Evolutionary conservation across 2,329 filamentous ascomycete genomes (phyloP), one percentile per base, ranked within the genome.

Genomic region (Pseudocercospora cruenta): DNA sequence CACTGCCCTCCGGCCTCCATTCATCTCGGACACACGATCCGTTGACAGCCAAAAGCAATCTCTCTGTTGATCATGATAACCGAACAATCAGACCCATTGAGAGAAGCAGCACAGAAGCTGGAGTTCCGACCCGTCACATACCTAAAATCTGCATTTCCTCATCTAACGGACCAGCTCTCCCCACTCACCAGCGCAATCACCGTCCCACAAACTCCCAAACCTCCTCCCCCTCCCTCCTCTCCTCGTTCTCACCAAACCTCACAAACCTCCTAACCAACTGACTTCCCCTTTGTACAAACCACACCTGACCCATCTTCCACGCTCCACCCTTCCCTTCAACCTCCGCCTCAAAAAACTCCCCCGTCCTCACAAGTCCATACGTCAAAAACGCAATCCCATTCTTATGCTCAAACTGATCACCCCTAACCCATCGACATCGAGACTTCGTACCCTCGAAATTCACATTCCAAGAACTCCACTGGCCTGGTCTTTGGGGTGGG

Each of bases 201-300:
- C 31, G 45, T 26, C 58, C 61, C 33, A 66, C 69, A 51, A 67
- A 67, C 21, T 70, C 65, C 65, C 69, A 72, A 2, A 70, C 69
- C 43, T 67, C 67, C 57, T 58, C 67, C 21, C 88, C 68, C 61
- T 70, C 70, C 53, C 64, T 69, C 43, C 63, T 69, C n/a, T 60
- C 63, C 36, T 63, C 33, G 16, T 36, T 16, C 33, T 36, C 67
- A n/a, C n/a, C n/a, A 26, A 62, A 64, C 1, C 65, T 70, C n/a
- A 71, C 59, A 28, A 67, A 62, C 65, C 70, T 68, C 65, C 65
- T 70, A 14, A 71, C 63, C 33, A 71, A 60, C 57, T 36, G 33
- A 36, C 62, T 65, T 14, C 55, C 67, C n/a, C 63, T 47, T 39
- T 70, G 68, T 45, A 71, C 54, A 43, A 66, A 63, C 68, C 68